These are phyloP conservation scores for Kazachstania sp. DNA, from an alignment of 1,139 yeast species.

Conservation along the genomic window DNA sequence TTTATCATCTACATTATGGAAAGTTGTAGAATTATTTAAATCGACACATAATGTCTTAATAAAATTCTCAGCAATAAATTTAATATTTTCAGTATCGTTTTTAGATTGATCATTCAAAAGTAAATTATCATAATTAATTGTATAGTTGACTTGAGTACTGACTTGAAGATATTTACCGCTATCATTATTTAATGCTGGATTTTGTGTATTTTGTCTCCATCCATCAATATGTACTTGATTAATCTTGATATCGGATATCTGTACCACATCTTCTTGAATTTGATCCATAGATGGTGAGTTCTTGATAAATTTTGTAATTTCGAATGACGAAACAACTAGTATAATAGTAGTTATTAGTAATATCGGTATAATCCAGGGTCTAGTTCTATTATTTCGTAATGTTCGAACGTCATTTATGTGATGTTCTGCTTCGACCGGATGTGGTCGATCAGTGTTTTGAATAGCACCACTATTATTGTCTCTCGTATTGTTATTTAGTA, in stretches of 20 bases:
- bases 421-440: not conserved
- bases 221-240: slow-evolving; percentile 23
- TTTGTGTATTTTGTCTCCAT: slow-evolving; percentile 19
- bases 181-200: slow-evolving; percentile 14
- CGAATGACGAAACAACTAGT: not conserved
- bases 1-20: slow-evolving; percentile 11
- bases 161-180: slow-evolving; percentile 21
- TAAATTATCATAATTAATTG: slow-evolving; percentile 18
- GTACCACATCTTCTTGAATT: slow-evolving; percentile 11
- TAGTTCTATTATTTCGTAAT: too few relatives aligned
- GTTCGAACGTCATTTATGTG: not conserved
- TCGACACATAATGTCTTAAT: slow-evolving; percentile 19
- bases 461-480: too few relatives aligned
- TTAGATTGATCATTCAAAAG: slow-evolving; percentile 9
- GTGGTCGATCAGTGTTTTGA: not conserved
- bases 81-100: slow-evolving; percentile 3
- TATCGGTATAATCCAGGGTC: too few relatives aligned
- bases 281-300: slow-evolving; percentile 9
- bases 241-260: slow-evolving; percentile 19
- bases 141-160: slow-evolving; percentile 12
- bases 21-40: slow-evolving; percentile 21
- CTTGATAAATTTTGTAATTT: not conserved
- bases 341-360: not conserved
- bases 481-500: slow-evolving; percentile 2
- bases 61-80: slow-evolving; percentile 14